phyloP scores from a whole-genome alignment of 768 basidiomycete species.

The Sporobolomyces roseus region DNA sequence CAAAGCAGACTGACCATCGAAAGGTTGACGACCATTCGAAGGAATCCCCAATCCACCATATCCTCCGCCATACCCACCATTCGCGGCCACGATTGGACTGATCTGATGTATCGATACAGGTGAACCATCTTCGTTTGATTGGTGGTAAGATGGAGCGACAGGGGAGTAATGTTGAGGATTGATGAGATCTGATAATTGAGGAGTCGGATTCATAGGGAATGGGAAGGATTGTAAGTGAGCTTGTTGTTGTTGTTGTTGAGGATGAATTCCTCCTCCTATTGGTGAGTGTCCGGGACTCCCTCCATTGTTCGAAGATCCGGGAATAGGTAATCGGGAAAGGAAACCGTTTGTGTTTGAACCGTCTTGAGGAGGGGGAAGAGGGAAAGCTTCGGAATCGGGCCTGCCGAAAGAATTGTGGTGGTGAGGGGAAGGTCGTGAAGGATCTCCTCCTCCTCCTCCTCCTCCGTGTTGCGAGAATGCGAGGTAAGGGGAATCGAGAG shows the following conservation, averaged over 20 bases:
- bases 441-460: no score
- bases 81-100: constrained; percentile 1
- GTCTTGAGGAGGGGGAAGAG: constrained; percentile 23
- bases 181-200: constrained; percentile 25
- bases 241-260: no score
- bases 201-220: constrained; percentile 21
- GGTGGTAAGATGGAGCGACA: neutral
- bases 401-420: neutral
- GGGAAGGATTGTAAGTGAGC: constrained; percentile 26
- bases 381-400: constrained; percentile 25
- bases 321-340: no score
- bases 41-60: neutral
- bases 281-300: no score
- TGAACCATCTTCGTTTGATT: neutral
- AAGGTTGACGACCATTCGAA: neutral
- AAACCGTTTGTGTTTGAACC: no score
- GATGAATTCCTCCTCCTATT: no score
- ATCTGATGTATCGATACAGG: neutral
- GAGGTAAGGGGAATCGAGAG: neutral
- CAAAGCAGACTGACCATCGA: constrained; percentile 10
- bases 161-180: constrained; percentile 17
- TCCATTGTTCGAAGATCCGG: no score
- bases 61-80: neutral
- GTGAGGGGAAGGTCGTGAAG: neutral
- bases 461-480: no score